phyloP scores from a whole-genome alignment of 352 stramenopile species.

The Globisporangium abappressorium region DNA sequence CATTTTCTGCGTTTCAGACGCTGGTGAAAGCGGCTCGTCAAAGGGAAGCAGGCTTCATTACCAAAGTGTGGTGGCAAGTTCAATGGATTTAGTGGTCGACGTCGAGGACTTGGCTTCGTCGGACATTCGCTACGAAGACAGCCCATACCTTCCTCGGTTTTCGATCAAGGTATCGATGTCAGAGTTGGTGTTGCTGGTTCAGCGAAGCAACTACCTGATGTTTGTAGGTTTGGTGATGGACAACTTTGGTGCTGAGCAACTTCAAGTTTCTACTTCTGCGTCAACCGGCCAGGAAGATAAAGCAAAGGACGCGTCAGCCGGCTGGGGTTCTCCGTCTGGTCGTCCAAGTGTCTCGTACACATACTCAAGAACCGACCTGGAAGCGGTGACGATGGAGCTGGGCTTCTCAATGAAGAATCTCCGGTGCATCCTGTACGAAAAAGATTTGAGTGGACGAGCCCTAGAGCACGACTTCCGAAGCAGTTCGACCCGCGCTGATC shows the following conservation, averaged over 20 bases:
- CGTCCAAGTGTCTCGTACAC: slow-evolving; percentile 69
- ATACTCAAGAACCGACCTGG: slow-evolving; percentile 67
- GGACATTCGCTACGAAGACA: slow-evolving; percentile 32
- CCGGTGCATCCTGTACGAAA: slow-evolving; percentile 41
- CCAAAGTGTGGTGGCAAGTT: slow-evolving; percentile 28
- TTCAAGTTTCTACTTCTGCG: slow-evolving; percentile 22
- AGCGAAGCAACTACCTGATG: slow-evolving; percentile 49
- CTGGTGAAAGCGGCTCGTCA: not conserved
- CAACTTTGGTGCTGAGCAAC: slow-evolving; percentile 72
- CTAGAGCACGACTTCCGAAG: not conserved
- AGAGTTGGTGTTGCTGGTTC: slow-evolving; percentile 24
- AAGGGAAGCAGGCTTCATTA: not conserved
- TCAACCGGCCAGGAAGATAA: not conserved
- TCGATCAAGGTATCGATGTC: slow-evolving; percentile 36
- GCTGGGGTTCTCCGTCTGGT: slow-evolving; percentile 24
- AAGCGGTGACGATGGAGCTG: slow-evolving; percentile 62
- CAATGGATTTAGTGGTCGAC: slow-evolving; percentile 54
- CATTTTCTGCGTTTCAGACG: slow-evolving; percentile 31
- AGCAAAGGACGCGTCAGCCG: not conserved
- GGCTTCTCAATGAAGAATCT: slow-evolving; percentile 60
- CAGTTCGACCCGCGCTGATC: not conserved
- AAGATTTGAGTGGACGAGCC: slow-evolving; percentile 8
- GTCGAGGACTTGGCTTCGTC: slow-evolving; percentile 68
- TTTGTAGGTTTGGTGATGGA: slow-evolving; percentile 60
- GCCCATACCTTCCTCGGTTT: slow-evolving; percentile 55